Evolutionary conservation across 1,284 basidiomycete species (phyloP), one percentile per base, ranked within the genome.

Genomic region (Melanopsichium pennsylvanicum): DNA sequence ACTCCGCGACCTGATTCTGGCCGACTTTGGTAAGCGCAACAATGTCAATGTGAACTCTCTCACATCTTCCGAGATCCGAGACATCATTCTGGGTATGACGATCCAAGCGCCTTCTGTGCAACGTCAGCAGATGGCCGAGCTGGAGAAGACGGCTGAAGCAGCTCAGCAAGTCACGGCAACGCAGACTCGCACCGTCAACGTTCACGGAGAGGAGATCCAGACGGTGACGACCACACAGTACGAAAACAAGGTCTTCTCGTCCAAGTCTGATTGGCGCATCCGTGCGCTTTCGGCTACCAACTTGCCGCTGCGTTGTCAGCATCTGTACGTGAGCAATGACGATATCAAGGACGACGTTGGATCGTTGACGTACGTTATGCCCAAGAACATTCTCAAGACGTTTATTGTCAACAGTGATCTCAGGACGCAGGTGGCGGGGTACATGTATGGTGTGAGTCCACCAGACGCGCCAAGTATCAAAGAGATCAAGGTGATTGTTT

Each of bases 181-280:
- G 31, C 93, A 97, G 83, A 97, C 94, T 83, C 87, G 93, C 86
- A 98, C 95, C 9, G 96, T 93, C 56, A 98, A 98, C 81, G 88
- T 97, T 52, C 93, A 95, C 76, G 95, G 96, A 82, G 96, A 99
- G 82, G 89, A 92, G 47, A 94, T 98, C 72, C 92, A 93, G 81
- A 93, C 92, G 4, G 89, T 95, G 12, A 98, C 96, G 1, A 97
- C 95, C 3, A 97, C 95, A 56, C 94, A 93, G 82, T 99, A 99
- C 82, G 96, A 97, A 83, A 93, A 96, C 79, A 90, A 93, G 80
- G 90, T 93, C 21, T 98, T 98, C 84, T 93, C 91, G 81, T 93
- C 90, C 85, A 98, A 99, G 85, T 97, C 94, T 12, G 96, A 99
- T 82, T 99, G 96, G 96, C 91, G 96, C 19, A 90, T 96, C 18